phyloP scores from a whole-genome alignment of 805 yeast genomes.

The Zygoascus flipseniorum region DNA sequence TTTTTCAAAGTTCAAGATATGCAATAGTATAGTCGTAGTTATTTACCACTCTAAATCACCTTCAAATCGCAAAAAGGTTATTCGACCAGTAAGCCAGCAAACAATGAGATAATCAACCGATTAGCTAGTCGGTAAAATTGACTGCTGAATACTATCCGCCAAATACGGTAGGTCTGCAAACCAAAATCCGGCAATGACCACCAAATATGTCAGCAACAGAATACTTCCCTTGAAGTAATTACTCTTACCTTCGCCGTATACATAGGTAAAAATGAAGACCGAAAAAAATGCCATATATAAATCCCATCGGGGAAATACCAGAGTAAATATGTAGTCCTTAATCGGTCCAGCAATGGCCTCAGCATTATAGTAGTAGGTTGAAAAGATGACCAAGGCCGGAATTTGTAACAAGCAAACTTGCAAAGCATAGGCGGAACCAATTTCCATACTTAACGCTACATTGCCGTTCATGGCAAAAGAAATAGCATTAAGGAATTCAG shows the following conservation, averaged over 20 bases:
- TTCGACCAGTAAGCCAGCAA: not conserved
- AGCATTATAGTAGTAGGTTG: conserved; percentile 41
- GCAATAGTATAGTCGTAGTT: not conserved
- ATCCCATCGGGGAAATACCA: conserved; percentile 95
- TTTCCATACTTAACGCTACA: conserved; percentile 94
- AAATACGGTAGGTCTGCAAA: conserved; percentile 32
- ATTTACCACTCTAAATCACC: not conserved
- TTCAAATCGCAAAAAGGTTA: not conserved
- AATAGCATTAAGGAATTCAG: conserved; percentile 93
- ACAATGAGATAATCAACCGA: not conserved
- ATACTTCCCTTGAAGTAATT: conserved; percentile 95
- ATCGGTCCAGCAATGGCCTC: conserved; percentile 24
- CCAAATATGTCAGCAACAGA: conserved; percentile 66
- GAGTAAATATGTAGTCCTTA: conserved; percentile 44
- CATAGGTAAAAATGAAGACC: conserved; percentile 82
- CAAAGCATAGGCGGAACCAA: conserved; percentile 93
- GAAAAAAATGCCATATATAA: conserved; percentile 75
- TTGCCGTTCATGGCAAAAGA: conserved; percentile 95
- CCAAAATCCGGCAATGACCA: conserved; percentile 74
- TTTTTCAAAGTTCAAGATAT: not conserved
- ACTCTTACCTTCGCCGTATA: conserved; percentile 94
- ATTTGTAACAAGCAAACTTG: conserved; percentile 92
- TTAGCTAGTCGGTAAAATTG: not conserved
- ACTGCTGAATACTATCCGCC: not conserved
- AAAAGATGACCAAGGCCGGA: conserved; percentile 77